Evolutionary conservation across 352 stramenopile genomes (phyloP).

Genomic region (Phytophthora foliorum): DNA sequence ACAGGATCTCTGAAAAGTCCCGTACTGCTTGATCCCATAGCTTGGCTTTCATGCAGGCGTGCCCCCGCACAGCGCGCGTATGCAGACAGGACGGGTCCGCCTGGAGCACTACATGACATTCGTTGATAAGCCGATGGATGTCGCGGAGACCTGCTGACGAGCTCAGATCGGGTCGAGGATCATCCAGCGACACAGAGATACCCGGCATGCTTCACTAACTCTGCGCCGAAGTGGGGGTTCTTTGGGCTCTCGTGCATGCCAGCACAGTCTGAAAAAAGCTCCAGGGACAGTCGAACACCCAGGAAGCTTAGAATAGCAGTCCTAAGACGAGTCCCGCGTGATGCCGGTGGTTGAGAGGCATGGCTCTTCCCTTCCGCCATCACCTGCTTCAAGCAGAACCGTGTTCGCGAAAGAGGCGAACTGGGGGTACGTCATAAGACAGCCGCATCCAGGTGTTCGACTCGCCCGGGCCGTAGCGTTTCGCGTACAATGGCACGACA

Average conservation of each 20-base stretch:
- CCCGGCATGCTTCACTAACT: conserved; percentile 7
- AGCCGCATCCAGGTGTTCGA: conserved; percentile 13
- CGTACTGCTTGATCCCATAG: conserved; percentile 58
- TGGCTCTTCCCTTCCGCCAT: conserved; percentile 16
- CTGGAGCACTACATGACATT: conserved; percentile 60
- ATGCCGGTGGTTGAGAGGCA: conserved; percentile 14
- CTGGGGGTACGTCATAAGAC: conserved; percentile 30
- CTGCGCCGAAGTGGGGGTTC: background rate
- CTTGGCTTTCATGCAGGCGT: conserved; percentile 82
- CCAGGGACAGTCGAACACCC: conserved; percentile 15
- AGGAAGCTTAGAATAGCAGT: conserved; percentile 21
- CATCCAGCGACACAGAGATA: conserved; percentile 4
- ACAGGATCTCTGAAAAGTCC: conserved; percentile 70
- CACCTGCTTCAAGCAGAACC: background rate
- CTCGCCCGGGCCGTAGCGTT: conserved; percentile 7
- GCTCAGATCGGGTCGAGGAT: conserved; percentile 5
- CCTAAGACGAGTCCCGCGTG: background rate
- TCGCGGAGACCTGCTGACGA: conserved; percentile 45
- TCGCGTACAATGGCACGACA: conserved; percentile 23
- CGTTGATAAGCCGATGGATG: conserved; percentile 62
- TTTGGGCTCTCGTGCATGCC: conserved; percentile 1
- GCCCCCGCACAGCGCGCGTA: conserved; percentile 65
- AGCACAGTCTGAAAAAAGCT: conserved; percentile 8
- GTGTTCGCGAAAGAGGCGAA: conserved; percentile 14
- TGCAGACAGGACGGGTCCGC: conserved; percentile 63